These are phyloP conservation scores for Phellopilus nigrolimitatus DNA, from an alignment of 1,284 basidiomycete genomes.

Conservation along the genomic window DNA sequence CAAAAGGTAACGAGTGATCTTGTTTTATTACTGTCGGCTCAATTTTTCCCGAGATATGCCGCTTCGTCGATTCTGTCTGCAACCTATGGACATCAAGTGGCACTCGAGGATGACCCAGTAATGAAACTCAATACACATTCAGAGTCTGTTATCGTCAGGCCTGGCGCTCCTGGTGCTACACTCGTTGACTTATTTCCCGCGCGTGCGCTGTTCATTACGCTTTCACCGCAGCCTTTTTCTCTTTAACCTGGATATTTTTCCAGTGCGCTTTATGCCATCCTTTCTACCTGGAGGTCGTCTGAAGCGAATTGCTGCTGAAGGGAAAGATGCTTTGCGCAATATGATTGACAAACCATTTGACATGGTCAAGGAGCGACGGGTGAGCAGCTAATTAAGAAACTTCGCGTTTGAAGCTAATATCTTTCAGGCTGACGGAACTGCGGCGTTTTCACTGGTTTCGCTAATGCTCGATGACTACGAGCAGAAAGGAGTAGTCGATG, in stretches of 20 bases:
- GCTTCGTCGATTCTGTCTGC: constrained; percentile 8
- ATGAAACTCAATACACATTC: constrained; percentile 21
- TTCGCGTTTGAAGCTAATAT: background rate
- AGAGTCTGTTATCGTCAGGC: background rate
- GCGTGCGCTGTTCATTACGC: constrained; percentile 14
- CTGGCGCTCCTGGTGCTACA: constrained; percentile 21
- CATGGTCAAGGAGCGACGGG: constrained; percentile 3
- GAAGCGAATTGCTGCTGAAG: background rate
- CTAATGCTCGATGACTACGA: constrained; percentile 10
- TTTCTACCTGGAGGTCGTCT: constrained; percentile 11
- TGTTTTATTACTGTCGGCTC: background rate
- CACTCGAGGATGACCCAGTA: constrained; percentile 30
- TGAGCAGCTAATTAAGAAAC: background rate
- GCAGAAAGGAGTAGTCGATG: background rate
- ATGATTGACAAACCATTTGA: constrained; percentile 4
- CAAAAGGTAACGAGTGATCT: background rate
- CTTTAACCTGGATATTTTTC: background rate
- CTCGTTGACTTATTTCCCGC: constrained; percentile 28
- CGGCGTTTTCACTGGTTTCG: background rate
- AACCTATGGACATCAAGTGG: constrained; percentile 7
- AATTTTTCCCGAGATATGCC: background rate
- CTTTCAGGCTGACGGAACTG: constrained; percentile 4
- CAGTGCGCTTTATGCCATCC: constrained; percentile 13
- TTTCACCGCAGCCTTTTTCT: background rate
- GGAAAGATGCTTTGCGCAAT: background rate